phyloP scores from a whole-genome alignment of 352 stramenopile species.

The Phytophthora rubi region DNA sequence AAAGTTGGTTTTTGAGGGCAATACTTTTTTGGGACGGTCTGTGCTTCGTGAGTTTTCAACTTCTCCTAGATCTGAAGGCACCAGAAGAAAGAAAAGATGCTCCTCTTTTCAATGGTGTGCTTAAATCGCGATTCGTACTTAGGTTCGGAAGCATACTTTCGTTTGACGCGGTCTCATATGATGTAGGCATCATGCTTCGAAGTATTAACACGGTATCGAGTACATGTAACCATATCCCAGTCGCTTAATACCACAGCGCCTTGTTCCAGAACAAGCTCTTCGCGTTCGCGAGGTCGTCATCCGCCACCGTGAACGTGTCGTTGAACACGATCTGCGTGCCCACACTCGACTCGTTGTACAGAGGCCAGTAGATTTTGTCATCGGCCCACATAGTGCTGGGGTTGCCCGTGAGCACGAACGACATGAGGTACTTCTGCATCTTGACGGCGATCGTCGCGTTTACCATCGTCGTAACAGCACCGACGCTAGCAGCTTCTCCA shows the following conservation, averaged over 20 bases:
- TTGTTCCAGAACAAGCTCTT: slow-evolving; percentile 42
- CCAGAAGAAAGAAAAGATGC: no score
- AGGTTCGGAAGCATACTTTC: no score
- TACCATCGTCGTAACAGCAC: slow-evolving; percentile 10
- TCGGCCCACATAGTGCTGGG: slow-evolving; percentile 28
- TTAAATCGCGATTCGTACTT: no score
- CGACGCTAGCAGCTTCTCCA: neutral
- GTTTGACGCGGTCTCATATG: no score
- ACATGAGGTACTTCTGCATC: slow-evolving; percentile 40
- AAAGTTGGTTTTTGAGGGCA: no score
- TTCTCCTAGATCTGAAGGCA: no score
- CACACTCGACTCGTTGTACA: slow-evolving; percentile 21
- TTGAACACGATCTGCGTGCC: slow-evolving; percentile 33
- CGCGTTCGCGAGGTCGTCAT: slow-evolving; percentile 28
- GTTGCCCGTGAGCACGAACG: slow-evolving; percentile 34
- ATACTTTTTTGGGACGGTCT: no score
- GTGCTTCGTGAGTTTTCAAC: no score
- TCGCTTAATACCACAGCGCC: slow-evolving; percentile 32
- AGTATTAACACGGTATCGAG: no score
- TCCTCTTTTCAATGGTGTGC: no score
- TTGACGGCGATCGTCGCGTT: slow-evolving; percentile 28
- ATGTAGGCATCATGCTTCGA: no score
- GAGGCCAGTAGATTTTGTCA: slow-evolving; percentile 36
- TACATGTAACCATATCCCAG: no score
- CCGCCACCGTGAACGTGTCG: slow-evolving; percentile 21